Conservation (phyloP, 495 filamentous ascomycete species). For the Talaromyces proteolyticus region DNA sequence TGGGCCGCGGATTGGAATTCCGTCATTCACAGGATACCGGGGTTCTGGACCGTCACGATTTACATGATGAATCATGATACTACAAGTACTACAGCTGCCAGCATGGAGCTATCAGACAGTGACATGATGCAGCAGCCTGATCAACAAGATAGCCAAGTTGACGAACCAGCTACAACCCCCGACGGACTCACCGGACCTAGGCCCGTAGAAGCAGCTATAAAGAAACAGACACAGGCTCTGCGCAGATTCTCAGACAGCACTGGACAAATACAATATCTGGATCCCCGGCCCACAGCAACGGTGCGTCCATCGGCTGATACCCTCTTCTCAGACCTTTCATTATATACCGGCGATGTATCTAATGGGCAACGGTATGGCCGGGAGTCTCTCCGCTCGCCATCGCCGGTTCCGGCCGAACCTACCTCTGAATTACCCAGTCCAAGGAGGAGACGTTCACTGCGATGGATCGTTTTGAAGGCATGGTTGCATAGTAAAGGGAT, state of each 20-base stretch:
- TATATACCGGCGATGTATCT: constrained; percentile 1
- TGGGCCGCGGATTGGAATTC: too few relatives aligned
- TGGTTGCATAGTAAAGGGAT: constrained; percentile 66
- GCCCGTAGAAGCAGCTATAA: not conserved
- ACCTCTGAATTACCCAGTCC: constrained; percentile 23
- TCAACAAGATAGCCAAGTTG: too few relatives aligned
- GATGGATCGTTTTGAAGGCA: constrained; percentile 12
- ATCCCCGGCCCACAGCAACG: not conserved
- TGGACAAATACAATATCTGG: not conserved
- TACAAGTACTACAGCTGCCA: too few relatives aligned
- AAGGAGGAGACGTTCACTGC: not conserved
- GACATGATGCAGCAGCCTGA: too few relatives aligned
- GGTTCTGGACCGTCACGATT: too few relatives aligned
- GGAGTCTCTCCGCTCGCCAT: constrained; percentile 10
- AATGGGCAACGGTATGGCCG: not conserved
- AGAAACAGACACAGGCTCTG: too few relatives aligned
- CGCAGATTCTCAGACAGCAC: not conserved
- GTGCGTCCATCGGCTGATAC: constrained; percentile 1
- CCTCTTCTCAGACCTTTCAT: constrained; percentile 5
- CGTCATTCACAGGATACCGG: too few relatives aligned
- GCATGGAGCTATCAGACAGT: too few relatives aligned
- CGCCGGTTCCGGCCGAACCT: too few relatives aligned
- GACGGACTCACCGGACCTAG: not conserved
- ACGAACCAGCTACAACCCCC: not conserved
- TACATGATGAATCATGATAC: not conserved